Evolutionary conservation across 805 yeast genomes (phyloP), one percentile per base, ranked within the genome.

Genomic region (Saccharomycodes ludwigii): DNA sequence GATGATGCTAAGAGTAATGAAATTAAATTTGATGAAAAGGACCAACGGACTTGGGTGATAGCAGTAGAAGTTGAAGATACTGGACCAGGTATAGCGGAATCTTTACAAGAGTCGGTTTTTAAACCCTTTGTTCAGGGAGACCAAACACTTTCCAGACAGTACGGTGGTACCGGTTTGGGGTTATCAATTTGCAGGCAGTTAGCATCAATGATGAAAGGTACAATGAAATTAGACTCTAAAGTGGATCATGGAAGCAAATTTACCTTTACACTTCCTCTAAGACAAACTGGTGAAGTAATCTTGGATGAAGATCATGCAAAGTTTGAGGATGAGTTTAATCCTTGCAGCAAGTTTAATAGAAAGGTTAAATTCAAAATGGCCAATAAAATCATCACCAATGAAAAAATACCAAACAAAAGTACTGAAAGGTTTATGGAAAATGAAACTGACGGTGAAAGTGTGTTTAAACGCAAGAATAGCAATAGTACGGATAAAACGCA

Each of bases 71-170:
- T 88, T 9, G 66, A 65, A 22, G 98, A 88, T 51, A 83, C 94
- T 0, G 97, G 98, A 3, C 86, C 96, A 1, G 98, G 98, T 37
- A 86, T 88, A 32, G 93, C 83, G 24, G 74, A 77, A 10, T 73
- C 76, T 1, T 55, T 85, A 33, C 95, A 82, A 47, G 74, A 74
- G 27, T 73, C 79, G 38, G 93, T 88, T 1, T 88, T 88, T 54
- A 96, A 91, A 47, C 96, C 97, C 1, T 88, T 88, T 61, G 85
- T 86, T 13, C 98, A 88, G 58, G 98, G 97, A 32, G 97, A 88
- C 48, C 95, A 85, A 53, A 84, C 95, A 0, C 63, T 84, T 18
- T 81, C 94, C 4, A 67, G 94, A 48, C 82, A 86, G 35, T 77
- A 80, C 48, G 96, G 97, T 36, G 98, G 98, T 42, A 91, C 96